A percentile compares a stretch with the other conserved stretches of the same genome.
These are phyloP conservation scores for Vararia minispora DNA, from an alignment of 768 basidiomycete species.

Conservation along the genomic window DNA sequence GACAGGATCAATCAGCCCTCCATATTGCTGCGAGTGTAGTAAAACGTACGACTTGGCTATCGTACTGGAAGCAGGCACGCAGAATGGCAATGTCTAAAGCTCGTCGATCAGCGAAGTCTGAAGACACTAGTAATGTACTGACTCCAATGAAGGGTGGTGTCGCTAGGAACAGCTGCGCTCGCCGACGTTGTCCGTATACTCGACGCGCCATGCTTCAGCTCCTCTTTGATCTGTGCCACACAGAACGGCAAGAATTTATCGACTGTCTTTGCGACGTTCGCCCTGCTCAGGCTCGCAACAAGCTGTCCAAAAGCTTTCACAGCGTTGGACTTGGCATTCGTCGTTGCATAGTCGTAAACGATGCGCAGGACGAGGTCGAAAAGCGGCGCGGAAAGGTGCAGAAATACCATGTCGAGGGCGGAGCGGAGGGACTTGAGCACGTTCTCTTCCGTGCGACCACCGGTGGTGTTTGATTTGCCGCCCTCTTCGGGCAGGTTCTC, in stretches of 20 bases:
- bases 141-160: slow-evolving; percentile 94
- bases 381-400: slow-evolving; percentile 66
- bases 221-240: slow-evolving; percentile 64
- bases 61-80: slow-evolving; percentile 71
- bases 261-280: slow-evolving; percentile 64
- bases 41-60: slow-evolving; percentile 46
- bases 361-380: slow-evolving; percentile 82
- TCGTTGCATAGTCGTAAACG: slow-evolving; percentile 79
- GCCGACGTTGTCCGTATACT: slow-evolving; percentile 72
- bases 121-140: slow-evolving; percentile 20
- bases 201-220: slow-evolving; percentile 85
- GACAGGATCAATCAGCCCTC: slow-evolving; percentile 1
- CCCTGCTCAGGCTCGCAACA: slow-evolving; percentile 72
- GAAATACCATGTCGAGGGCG: slow-evolving; percentile 71
- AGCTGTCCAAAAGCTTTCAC: slow-evolving; percentile 85
- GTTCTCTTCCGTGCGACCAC: slow-evolving; percentile 72
- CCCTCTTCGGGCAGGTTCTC: slow-evolving; percentile 95
- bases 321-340: slow-evolving; percentile 85
- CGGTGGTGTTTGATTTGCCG: slow-evolving; percentile 74
- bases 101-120: slow-evolving; percentile 1
- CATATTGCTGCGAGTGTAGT: neutral
- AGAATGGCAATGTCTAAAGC: slow-evolving; percentile 65
- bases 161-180: slow-evolving; percentile 64
- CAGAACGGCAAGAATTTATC: slow-evolving; percentile 76
- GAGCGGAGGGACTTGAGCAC: slow-evolving; percentile 71